Percentiles rank a stretch among this genome's conserved stretches.
These are phyloP conservation scores for Chlamydomonas urium DNA, from an alignment of 139 green algal genomes.

Conservation along the genomic window DNA sequence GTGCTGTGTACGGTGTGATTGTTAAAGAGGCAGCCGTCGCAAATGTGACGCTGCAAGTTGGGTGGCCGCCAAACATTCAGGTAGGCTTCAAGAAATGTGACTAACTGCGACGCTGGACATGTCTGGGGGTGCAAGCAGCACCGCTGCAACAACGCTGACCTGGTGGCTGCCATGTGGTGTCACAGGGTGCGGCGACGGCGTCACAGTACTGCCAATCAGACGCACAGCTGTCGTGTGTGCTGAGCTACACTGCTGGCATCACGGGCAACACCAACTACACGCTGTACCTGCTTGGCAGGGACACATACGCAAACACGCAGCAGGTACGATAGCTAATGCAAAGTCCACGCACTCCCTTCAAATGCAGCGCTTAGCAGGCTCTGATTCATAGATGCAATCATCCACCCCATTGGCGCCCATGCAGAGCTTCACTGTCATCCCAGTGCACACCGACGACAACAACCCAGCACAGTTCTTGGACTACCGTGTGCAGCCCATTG, in stretches of 20 bases:
- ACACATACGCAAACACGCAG: conserved; percentile 34
- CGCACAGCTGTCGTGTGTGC: background rate
- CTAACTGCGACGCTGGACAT: no score
- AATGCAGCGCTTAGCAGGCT: no score
- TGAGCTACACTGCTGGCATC: conserved; percentile 23
- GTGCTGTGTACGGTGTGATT: conserved; percentile 13
- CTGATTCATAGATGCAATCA: no score
- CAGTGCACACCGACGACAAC: conserved; percentile 37
- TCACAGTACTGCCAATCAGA: conserved; percentile 3
- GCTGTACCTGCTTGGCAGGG: conserved; percentile 22
- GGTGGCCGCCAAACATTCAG: no score
- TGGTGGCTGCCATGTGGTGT: no score
- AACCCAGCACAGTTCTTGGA: conserved; percentile 23
- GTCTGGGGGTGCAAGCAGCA: no score
- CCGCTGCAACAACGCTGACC: no score
- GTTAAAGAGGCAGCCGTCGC: no score
- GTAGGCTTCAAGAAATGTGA: no score
- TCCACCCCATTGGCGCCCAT: background rate
- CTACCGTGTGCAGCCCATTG: background rate
- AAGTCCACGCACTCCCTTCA: no score
- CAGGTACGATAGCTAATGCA: no score
- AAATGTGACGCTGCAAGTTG: no score
- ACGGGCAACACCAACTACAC: conserved; percentile 36
- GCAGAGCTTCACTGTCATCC: conserved; percentile 12
- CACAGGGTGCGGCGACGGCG: background rate